A percentile compares a stretch with the other conserved stretches of the same genome.
These are phyloP conservation scores for Oryza brachyantha DNA, from an alignment of 176 grass and related monocot genomes.

Conservation along the genomic window DNA sequence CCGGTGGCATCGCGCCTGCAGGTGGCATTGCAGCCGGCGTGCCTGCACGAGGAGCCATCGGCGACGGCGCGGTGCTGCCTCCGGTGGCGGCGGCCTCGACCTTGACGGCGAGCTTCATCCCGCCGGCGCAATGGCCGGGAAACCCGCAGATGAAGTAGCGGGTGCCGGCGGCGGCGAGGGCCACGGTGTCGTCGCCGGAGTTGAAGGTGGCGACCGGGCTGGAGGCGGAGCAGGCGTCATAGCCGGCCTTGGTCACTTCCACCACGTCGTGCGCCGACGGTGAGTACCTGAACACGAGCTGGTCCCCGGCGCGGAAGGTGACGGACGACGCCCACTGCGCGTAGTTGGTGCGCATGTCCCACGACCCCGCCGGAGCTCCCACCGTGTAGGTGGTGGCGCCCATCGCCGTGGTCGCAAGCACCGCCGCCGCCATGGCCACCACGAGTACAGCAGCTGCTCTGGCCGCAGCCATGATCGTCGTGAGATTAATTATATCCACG, in stretches of 20 bases:
- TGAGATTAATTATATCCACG: no score
- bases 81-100: background rate
- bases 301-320: background rate
- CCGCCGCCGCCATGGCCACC: background rate
- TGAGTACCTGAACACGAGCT: background rate
- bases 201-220: background rate
- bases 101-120: conserved; percentile 5
- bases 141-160: conserved; percentile 46
- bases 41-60: background rate
- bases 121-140: background rate
- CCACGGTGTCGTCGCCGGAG: conserved; percentile 2
- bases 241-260: conserved; percentile 35
- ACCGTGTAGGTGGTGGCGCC: conserved; percentile 22
- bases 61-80: background rate
- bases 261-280: background rate
- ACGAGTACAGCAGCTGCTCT: conserved; percentile 2
- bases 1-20: background rate
- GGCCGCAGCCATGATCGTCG: background rate
- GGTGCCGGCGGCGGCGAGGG: background rate
- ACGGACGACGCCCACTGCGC: background rate
- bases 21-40: background rate
- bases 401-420: background rate
- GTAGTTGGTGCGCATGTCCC: conserved; percentile 30
- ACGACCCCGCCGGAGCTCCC: background rate
- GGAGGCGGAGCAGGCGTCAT: background rate